Conservation (phyloP, 805 yeast species). For the Hanseniaspora meyeri region DNA sequence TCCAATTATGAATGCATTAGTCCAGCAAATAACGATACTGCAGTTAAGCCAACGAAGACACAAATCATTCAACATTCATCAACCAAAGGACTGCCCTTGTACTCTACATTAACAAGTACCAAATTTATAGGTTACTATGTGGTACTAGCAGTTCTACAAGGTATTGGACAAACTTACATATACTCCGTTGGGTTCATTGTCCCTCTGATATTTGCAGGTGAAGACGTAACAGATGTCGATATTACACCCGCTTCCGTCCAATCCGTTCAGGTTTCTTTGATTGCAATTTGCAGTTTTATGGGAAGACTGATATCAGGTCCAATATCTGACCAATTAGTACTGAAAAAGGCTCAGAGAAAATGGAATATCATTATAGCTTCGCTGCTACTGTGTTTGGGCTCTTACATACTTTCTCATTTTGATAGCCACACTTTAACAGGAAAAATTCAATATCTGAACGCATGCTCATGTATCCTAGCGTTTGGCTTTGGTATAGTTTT, state of each 20-base stretch:
- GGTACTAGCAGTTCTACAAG: constrained; percentile 45
- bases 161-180: constrained; percentile 61
- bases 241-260: constrained; percentile 35
- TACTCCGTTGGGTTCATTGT: constrained; percentile 66
- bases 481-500: constrained; percentile 56
- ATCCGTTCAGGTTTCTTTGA: constrained; percentile 57
- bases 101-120: constrained; percentile 22
- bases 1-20: background rate
- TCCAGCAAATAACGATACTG: background rate
- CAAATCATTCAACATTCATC: constrained; percentile 10
- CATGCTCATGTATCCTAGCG: constrained; percentile 44
- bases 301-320: constrained; percentile 60
- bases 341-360: constrained; percentile 43
- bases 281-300: constrained; percentile 51
- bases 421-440: background rate
- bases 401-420: background rate
- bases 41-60: constrained; percentile 1
- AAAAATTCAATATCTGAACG: constrained; percentile 19
- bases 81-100: constrained; percentile 14
- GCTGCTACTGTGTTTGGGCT: background rate
- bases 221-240: constrained; percentile 1
- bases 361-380: constrained; percentile 46
- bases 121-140: constrained; percentile 41
- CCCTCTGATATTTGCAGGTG: constrained; percentile 30
- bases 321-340: constrained; percentile 47